Evolutionary conservation across 805 yeast species (phyloP), one percentile per base, ranked within the genome.

Genomic region (Ogataea chonburiensis): DNA sequence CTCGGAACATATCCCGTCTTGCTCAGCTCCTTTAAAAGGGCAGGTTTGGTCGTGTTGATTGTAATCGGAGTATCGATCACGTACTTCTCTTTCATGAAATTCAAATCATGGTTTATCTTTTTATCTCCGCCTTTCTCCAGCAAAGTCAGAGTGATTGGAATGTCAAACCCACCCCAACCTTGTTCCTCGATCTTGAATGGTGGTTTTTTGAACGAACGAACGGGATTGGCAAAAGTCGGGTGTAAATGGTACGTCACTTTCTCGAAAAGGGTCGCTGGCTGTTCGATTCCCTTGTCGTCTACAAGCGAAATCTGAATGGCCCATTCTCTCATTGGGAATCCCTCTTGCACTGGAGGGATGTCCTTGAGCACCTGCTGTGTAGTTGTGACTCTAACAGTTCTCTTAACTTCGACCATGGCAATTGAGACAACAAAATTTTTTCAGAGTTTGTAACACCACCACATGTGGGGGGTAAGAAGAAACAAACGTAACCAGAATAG

Each of bases 151-250:
- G 84, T 72, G 43, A 93, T 80, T 24, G 85, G 85, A 58, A 93
- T 73, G 56, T 89, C 96, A 55, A 91, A 91, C 49, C 91, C 98
- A 60, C 98, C 98, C 98, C 98, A 91, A 34, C 98, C 98, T 66
- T 86, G 81, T 61, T 91, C 98, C 54, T 79, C 85, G 39, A 91
- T 82, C 55, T 66, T 75, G 65, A 89, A 91, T 8, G 98, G 98
- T 7, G 84, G 75, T 54, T 80, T 81, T 55, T 84, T 86, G 56
- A 87, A 60, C 9, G 82, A 70, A 59, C 97, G 76, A 46, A 76
- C 81, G 8, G 98, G 98, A 60, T 88, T 88, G 32, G 77, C 78
- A 65, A 91, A 91, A 7, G 98, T 93, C 32, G 97, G 98, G 67
- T 91, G 98, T 46, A 93, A 73, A 50, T 87, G 81, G 61, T 91